A percentile compares a stretch with the other conserved stretches of the same genome.
Conservation (phyloP, 306 rosid genomes). For the Cicer pinnatifidum region DNA sequence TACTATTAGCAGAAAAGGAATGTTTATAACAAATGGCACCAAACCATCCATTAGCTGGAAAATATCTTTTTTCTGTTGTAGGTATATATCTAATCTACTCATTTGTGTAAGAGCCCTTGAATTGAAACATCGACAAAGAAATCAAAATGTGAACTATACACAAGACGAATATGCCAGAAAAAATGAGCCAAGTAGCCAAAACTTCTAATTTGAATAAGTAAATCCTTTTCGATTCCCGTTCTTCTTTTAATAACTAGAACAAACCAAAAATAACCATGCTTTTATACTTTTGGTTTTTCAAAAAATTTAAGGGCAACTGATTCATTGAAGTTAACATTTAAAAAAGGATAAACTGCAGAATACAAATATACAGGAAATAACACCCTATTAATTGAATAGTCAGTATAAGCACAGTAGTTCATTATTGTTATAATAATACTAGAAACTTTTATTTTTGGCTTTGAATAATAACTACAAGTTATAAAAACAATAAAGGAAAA, state of each 20-base stretch:
- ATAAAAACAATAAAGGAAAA: constrained; percentile 11
- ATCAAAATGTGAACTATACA: constrained; percentile 11
- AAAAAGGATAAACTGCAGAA: constrained; percentile 17
- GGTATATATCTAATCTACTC: constrained; percentile 15
- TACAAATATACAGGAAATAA: constrained; percentile 12
- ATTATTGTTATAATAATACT: neutral
- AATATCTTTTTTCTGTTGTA: constrained; percentile 24
- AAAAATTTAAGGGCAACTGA: neutral
- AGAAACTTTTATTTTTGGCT: neutral
- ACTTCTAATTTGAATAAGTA: constrained; percentile 8
- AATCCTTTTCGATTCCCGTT: constrained; percentile 23
- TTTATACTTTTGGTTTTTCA: neutral
- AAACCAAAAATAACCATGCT: neutral
- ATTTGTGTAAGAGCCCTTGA: constrained; percentile 7
- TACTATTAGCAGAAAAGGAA: constrained; percentile 22
- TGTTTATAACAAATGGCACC: constrained; percentile 16
- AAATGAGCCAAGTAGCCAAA: neutral
- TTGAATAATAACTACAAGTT: neutral
- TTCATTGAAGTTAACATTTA: constrained; percentile 11
- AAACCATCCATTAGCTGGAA: constrained; percentile 26
- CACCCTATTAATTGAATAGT: neutral
- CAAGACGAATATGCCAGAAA: constrained; percentile 12
- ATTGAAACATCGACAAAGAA: constrained; percentile 33
- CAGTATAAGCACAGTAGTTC: neutral
- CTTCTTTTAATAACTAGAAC: constrained; percentile 15